Percentiles rank a stretch among this genome's conserved stretches.
phyloP scores from a whole-genome alignment of 2,329 filamentous ascomycete species.

The Fusarium gaditjirri region DNA sequence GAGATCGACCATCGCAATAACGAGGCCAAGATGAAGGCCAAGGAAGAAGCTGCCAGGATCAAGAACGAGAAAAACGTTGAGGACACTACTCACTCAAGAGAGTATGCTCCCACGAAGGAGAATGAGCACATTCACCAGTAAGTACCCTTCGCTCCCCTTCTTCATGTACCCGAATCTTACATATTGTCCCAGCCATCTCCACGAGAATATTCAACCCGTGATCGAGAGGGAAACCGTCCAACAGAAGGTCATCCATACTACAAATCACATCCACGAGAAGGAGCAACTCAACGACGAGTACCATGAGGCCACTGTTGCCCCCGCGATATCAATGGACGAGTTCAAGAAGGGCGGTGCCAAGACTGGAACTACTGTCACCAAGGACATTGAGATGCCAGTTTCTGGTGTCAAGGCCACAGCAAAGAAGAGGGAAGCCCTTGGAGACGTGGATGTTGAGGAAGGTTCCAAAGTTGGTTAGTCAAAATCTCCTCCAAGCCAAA shows the following conservation, averaged over 20 bases:
- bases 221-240: conserved; percentile 32
- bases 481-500: neutral
- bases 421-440: conserved; percentile 7
- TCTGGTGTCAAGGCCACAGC: neutral
- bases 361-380: neutral
- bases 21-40: conserved; percentile 9
- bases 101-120: conserved; percentile 14
- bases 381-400: conserved; percentile 5
- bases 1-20: conserved; percentile 28
- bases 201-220: conserved; percentile 29
- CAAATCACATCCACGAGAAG: conserved; percentile 21
- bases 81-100: conserved; percentile 18
- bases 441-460: neutral
- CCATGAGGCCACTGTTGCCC: conserved; percentile 20
- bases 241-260: conserved; percentile 28
- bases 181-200: neutral
- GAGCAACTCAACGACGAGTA: conserved; percentile 21
- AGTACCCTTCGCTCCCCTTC: rapidly evolving
- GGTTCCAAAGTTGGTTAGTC: neutral
- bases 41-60: conserved; percentile 26
- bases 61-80: conserved; percentile 18
- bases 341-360: conserved; percentile 13
- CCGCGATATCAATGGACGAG: conserved; percentile 5
- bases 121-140: conserved; percentile 27
- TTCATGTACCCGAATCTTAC: neutral